Evolutionary conservation across 2,329 filamentous ascomycete genomes (phyloP).

Genomic region (Neoarthrinium moseri): DNA sequence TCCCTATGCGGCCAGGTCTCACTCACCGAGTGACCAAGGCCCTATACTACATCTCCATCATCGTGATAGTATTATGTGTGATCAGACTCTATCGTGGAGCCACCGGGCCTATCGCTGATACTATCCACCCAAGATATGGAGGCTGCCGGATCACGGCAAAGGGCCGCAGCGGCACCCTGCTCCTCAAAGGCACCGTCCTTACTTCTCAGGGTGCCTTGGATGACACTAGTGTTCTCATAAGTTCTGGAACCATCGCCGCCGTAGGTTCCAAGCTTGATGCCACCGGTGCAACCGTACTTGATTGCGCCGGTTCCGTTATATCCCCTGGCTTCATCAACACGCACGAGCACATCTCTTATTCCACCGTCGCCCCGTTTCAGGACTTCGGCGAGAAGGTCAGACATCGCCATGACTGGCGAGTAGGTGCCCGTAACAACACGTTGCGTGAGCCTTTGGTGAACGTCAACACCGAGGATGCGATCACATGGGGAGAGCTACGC

Average conservation of each 20-base stretch:
- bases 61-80: no score
- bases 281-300: conserved; percentile 16
- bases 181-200: conserved; percentile 40
- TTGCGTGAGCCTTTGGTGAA: conserved; percentile 18
- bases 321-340: conserved; percentile 29
- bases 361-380: conserved; percentile 20
- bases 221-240: conserved; percentile 23
- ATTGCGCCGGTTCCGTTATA: conserved; percentile 23
- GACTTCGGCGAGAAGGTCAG: conserved; percentile 19
- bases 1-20: no score
- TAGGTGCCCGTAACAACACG: conserved; percentile 19
- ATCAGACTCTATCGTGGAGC: no score
- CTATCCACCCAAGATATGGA: no score
- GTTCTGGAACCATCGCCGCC: conserved; percentile 20
- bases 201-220: conserved; percentile 25
- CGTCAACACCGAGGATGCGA: conserved; percentile 18
- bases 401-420: conserved; percentile 29
- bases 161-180: conserved; percentile 14
- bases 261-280: conserved; percentile 11
- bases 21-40: no score
- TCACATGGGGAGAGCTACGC: conserved; percentile 26
- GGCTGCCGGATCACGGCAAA: conserved; percentile 10
- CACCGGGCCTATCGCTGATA: no score
- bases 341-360: conserved; percentile 27
- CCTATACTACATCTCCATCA: no score